phyloP scores from a whole-genome alignment of 495 filamentous ascomycete species.

The Penicillium samsonianum region DNA sequence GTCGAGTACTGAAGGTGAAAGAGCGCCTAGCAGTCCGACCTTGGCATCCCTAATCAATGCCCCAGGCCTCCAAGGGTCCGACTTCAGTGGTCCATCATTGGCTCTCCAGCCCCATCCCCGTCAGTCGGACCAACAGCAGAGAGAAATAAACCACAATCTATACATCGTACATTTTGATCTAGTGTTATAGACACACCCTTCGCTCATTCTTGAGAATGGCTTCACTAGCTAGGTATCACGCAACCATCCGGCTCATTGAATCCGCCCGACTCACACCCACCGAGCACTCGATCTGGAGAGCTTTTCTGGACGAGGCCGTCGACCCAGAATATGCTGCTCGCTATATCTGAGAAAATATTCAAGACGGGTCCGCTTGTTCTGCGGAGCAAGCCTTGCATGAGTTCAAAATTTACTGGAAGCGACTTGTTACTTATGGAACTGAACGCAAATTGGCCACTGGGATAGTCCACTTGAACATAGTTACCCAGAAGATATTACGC shows the following conservation, averaged over 20 bases:
- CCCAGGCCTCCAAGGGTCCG: no score
- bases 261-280: not conserved
- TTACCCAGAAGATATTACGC: not conserved
- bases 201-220: not conserved
- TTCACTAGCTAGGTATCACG: not conserved
- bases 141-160: not conserved
- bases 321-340: constrained; percentile 3
- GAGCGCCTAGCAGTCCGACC: no score
- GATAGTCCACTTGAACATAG: not conserved
- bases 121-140: not conserved
- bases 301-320: constrained; percentile 3
- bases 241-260: constrained; percentile 2
- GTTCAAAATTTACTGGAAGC: constrained; percentile 6
- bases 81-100: no score
- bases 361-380: not conserved
- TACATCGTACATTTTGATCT: not conserved
- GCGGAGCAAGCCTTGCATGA: not conserved
- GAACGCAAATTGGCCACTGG: no score
- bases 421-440: not conserved
- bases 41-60: no score
- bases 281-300: constrained; percentile 10
- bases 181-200: not conserved
- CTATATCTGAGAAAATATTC: constrained; percentile 2
- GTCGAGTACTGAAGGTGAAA: no score
- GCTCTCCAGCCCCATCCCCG: no score